Percentiles rank a stretch among this genome's conserved stretches.
phyloP scores from a whole-genome alignment of 257 asterid genomes.

The Forsythia viridissima region DNA sequence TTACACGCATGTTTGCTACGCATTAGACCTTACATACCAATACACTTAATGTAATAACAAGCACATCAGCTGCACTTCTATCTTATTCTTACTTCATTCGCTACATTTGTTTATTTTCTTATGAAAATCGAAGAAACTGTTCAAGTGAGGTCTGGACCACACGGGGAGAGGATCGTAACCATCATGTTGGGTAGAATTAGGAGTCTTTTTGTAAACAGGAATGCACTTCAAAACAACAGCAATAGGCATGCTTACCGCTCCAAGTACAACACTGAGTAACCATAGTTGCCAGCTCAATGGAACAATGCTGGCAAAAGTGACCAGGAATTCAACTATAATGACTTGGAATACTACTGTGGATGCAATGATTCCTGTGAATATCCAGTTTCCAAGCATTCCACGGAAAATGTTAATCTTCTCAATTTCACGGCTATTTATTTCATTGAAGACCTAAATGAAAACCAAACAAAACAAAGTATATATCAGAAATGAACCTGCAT shows the following conservation, averaged over 20 bases:
- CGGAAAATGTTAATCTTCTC: constrained; percentile 84
- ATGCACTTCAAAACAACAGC: constrained; percentile 81
- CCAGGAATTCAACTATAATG: constrained; percentile 81
- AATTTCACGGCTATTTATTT: constrained; percentile 93
- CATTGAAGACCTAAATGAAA: constrained; percentile 79
- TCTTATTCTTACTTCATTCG: too few relatives aligned
- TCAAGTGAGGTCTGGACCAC: constrained; percentile 50
- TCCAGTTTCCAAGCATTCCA: constrained; percentile 68
- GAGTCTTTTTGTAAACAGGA: constrained; percentile 45
- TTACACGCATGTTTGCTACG: too few relatives aligned
- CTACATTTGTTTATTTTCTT: too few relatives aligned
- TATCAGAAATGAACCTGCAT: not conserved
- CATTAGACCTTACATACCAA: too few relatives aligned
- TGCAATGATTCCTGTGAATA: constrained; percentile 63
- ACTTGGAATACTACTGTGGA: constrained; percentile 79
- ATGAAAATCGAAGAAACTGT: not conserved
- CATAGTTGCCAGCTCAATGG: constrained; percentile 84
- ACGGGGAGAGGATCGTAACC: constrained; percentile 67
- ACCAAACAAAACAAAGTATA: constrained; percentile 3
- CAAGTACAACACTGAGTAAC: constrained; percentile 60
- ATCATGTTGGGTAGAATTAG: constrained; percentile 49
- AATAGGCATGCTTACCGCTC: constrained; percentile 66
- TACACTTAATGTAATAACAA: too few relatives aligned
- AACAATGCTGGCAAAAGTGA: constrained; percentile 86
- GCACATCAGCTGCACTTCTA: too few relatives aligned